These are phyloP conservation scores for Tulasnella sp. DNA, from an alignment of 768 basidiomycete genomes.

Conservation along the genomic window DNA sequence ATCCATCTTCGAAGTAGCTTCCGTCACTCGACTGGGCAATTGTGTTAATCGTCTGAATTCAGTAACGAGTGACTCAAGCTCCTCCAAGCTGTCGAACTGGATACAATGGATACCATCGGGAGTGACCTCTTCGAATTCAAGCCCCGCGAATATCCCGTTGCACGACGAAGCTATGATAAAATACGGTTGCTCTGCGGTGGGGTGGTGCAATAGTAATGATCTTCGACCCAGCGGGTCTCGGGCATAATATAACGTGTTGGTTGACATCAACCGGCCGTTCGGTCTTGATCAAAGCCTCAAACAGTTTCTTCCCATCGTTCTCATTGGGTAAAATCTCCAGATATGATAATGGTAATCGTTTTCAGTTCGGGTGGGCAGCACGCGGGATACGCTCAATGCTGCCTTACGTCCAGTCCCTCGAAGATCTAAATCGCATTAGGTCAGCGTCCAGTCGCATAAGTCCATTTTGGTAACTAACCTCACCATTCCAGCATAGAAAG, in stretches of 20 bases:
- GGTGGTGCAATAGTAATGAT: conserved; percentile 34
- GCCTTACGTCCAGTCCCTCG: conserved; percentile 9
- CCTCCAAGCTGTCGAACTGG: background rate
- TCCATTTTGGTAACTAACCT: conserved; percentile 21
- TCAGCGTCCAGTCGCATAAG: background rate
- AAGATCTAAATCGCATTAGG: conserved; percentile 6
- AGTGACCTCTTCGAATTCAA: background rate
- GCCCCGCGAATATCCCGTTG: conserved; percentile 10
- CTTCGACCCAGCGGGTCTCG: conserved; percentile 37
- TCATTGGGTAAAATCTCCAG: conserved; percentile 28
- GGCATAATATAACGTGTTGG: conserved; percentile 31
- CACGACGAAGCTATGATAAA: conserved; percentile 17
- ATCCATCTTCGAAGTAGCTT: background rate
- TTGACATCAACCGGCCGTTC: background rate
- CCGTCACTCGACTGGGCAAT: background rate
- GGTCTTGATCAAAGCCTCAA: conserved; percentile 23
- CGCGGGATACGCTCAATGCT: background rate
- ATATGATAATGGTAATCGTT: background rate
- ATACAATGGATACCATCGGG: conserved; percentile 5
- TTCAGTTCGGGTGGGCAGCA: background rate
- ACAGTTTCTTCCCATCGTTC: conserved; percentile 33
- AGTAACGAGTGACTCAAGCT: no score
- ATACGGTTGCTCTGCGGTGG: conserved; percentile 25
- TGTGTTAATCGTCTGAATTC: background rate
- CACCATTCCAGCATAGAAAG: conserved; percentile 33